phyloP scores from a whole-genome alignment of 495 filamentous ascomycete species.

The Hypoxylon rickii region DNA sequence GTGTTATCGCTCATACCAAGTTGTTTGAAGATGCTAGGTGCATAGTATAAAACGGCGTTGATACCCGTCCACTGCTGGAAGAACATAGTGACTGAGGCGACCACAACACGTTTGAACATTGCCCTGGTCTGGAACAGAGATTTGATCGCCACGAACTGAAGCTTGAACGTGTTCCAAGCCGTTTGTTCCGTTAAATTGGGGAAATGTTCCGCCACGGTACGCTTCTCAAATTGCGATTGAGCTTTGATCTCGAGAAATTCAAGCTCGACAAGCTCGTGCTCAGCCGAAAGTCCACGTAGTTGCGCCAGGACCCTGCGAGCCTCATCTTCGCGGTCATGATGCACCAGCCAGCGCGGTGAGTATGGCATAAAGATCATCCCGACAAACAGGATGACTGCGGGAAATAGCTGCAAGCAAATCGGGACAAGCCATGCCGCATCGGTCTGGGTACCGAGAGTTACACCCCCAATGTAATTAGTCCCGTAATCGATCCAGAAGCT shows the following conservation, averaged over 20 bases:
- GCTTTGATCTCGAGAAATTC: conserved; percentile 86
- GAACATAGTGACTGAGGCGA: conserved; percentile 71
- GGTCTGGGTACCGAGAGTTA: conserved; percentile 58
- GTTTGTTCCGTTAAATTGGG: conserved; percentile 66
- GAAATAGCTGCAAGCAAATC: conserved; percentile 64
- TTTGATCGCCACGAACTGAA: conserved; percentile 73
- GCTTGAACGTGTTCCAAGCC: conserved; percentile 63
- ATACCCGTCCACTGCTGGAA: conserved; percentile 81
- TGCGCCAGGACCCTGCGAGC: conserved; percentile 68
- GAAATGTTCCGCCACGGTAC: conserved; percentile 71
- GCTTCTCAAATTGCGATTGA: conserved; percentile 78
- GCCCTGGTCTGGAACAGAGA: conserved; percentile 72
- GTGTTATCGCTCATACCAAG: conserved; percentile 68
- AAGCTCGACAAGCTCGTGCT: conserved; percentile 69
- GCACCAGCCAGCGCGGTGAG: conserved; percentile 78
- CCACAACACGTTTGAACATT: conserved; percentile 76
- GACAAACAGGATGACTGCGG: conserved; percentile 62
- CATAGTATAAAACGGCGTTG: conserved; percentile 74
- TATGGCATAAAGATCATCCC: conserved; percentile 85
- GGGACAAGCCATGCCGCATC: conserved; percentile 73
- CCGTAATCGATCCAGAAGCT: conserved; percentile 85
- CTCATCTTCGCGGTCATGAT: conserved; percentile 73
- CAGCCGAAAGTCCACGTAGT: conserved; percentile 62
- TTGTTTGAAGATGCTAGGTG: conserved; percentile 71
- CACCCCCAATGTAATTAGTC: conserved; percentile 79